Evolutionary conservation across 1,284 basidiomycete genomes (phyloP).

Genomic region (Trichosporon sp.): DNA sequence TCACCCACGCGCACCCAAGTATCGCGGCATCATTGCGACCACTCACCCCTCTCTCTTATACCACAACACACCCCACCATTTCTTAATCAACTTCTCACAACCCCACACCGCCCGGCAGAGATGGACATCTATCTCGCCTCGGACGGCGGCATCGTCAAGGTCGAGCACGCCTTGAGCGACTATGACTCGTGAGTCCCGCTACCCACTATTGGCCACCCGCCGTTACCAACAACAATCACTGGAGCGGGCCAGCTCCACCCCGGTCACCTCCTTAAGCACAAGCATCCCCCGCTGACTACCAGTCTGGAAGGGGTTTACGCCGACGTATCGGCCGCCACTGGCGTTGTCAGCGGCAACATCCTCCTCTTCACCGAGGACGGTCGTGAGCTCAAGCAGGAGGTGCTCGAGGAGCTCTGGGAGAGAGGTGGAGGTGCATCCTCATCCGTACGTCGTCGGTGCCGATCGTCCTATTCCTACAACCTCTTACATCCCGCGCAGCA

Average conservation of each 20-base stretch:
- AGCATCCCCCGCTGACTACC: conserved; percentile 19
- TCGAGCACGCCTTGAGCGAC: conserved; percentile 39
- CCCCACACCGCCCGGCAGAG: conserved; percentile 15
- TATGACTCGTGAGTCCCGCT: conserved; percentile 44
- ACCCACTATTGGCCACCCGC: conserved; percentile 7
- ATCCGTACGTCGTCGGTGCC: conserved; percentile 29
- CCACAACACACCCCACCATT: conserved; percentile 2
- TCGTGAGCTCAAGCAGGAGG: conserved; percentile 43
- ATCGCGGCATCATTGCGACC: conserved; percentile 5
- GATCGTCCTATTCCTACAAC: conserved; percentile 21
- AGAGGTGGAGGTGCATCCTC: conserved; percentile 35
- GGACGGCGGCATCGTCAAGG: conserved; percentile 44
- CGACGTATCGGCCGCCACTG: conserved; percentile 37
- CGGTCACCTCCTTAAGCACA: background rate
- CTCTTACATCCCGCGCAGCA: conserved; percentile 6
- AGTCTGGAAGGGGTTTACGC: conserved; percentile 46
- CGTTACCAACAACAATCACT: conserved; percentile 9
- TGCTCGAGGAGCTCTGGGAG: conserved; percentile 48
- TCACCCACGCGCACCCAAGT: conserved; percentile 16
- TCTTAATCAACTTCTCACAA: background rate
- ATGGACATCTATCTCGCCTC: conserved; percentile 53
- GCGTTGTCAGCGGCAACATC: conserved; percentile 42
- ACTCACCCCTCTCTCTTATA: background rate
- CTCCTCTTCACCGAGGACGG: conserved; percentile 54
- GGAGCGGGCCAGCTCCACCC: background rate